Evolutionary conservation across 2,329 filamentous ascomycete genomes (phyloP).

Genomic region (Huntiella abstrusa): DNA sequence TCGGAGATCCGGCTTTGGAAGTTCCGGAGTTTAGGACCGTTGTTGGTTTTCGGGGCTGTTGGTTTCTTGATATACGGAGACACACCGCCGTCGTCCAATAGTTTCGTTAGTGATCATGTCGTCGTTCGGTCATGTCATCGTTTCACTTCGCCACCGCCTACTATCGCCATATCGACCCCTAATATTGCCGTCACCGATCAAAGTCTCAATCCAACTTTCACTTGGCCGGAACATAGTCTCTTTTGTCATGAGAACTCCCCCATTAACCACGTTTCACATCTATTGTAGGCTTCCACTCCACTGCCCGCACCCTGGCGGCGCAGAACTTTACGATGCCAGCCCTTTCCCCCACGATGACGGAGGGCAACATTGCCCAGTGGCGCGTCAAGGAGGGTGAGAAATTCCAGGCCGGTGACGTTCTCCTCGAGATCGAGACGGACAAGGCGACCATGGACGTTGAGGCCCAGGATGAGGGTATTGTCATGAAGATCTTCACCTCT

Average conservation of each 20-base stretch:
- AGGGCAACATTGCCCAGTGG: conserved; percentile 75
- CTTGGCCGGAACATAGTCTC: neutral
- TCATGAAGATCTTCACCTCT: conserved; percentile 62
- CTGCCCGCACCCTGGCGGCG: conserved; percentile 47
- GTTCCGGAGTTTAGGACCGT: too few species aligned
- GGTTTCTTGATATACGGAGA: too few species aligned
- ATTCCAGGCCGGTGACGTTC: conserved; percentile 66
- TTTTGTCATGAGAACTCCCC: neutral
- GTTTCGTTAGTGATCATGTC: too few species aligned
- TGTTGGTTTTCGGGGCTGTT: too few species aligned
- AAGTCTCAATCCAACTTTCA: neutral
- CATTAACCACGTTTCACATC: neutral
- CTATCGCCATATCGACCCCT: too few species aligned
- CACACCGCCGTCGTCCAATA: too few species aligned
- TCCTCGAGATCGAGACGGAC: conserved; percentile 85
- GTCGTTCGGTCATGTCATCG: too few species aligned
- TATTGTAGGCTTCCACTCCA: conserved; percentile 37
- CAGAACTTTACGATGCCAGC: conserved; percentile 86
- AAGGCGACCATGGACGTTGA: conserved; percentile 93
- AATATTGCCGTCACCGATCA: too few species aligned
- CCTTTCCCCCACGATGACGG: conserved; percentile 82
- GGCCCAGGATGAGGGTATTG: conserved; percentile 71
- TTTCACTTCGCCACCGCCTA: too few species aligned
- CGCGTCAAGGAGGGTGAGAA: conserved; percentile 73
- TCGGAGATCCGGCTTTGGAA: neutral